These are phyloP conservation scores for Salicornia ramosissima DNA, from an alignment of 148 eudicot species.

Conservation along the genomic window DNA sequence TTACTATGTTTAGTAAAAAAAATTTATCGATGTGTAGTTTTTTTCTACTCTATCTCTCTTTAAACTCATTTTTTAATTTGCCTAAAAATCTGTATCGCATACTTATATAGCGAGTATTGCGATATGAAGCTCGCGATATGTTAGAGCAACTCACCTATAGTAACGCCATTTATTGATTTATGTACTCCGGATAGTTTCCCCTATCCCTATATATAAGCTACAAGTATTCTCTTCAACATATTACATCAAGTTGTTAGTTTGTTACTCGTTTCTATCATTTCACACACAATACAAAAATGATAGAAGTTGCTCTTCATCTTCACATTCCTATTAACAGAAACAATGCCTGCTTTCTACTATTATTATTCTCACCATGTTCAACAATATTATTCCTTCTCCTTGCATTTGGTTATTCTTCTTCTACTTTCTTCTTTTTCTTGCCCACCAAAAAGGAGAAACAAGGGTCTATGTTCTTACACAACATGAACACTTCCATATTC, in stretches of 20 bases:
- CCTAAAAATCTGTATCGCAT: too few relatives aligned
- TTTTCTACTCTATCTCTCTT: too few relatives aligned
- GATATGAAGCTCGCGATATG: too few relatives aligned
- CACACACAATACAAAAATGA: constrained; percentile 18
- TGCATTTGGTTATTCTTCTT: background rate
- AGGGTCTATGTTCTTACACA: background rate
- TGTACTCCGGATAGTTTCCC: too few relatives aligned
- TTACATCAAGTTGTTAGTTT: constrained; percentile 20
- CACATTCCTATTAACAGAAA: background rate
- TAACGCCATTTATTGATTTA: too few relatives aligned
- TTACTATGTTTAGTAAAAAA: too few relatives aligned
- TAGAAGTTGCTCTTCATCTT: constrained; percentile 6
- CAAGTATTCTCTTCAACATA: constrained; percentile 26
- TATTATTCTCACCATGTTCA: constrained; percentile 9
- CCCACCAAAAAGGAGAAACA: background rate
- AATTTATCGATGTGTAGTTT: too few relatives aligned
- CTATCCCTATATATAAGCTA: constrained; percentile 19
- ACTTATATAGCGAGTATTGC: too few relatives aligned
- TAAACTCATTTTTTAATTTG: too few relatives aligned
- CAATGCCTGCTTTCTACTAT: background rate
- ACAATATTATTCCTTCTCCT: constrained; percentile 1
- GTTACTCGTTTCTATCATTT: constrained; percentile 33
- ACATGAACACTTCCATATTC: background rate
- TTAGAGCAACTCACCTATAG: too few relatives aligned
- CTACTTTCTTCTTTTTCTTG: background rate